Evolutionary conservation across 2,329 filamentous ascomycete species (phyloP), one percentile per base, ranked within the genome.

Genomic region (Neofusicoccum cordaticola): DNA sequence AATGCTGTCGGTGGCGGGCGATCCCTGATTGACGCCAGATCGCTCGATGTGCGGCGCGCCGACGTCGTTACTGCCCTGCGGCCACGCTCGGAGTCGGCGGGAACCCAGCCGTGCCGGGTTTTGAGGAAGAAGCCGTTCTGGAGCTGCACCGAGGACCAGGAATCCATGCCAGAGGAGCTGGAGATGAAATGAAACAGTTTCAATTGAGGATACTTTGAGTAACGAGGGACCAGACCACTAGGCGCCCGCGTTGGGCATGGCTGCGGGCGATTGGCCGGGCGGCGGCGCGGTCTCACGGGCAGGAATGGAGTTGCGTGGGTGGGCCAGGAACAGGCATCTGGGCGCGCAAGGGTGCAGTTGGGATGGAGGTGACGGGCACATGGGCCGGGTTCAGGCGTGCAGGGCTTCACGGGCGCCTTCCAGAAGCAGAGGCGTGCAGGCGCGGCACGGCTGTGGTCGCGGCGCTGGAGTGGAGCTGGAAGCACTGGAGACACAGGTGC

Each of bases 201-300:
- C 63, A 65, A 65, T 65, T 65, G 63, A 65, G 52, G 62, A 64
- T 64, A 63, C 48, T 63, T 39, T 52, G 51, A 22, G 61, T 56
- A 63, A 63, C 61, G 61, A 35, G 48, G 34, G 61, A 56, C 61
- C 48, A 53, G 48, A 63, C 48, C 39, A 63, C 61, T 44, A 52
- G 39, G 27, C 47, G 48, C 22, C 48, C 48, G 48, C 13, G 35
- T 62, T 62, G 37, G 60, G 60, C 45, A 44, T n/a, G 48, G n/a
- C n/a, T 45, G 48, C 41, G 48, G 31, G 45, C 37, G 51, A 53
- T 56, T 63, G 61, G 61, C 48, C 50, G 31, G 50, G 13, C 34
- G n/a, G 48, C 19, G 48, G 39, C 22, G 50, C 15, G 42, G 50
- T 56, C 61, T 56, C 51, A 63, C 61, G 51, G 41, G 17, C 22